Conservation (phyloP, 2,329 filamentous ascomycete species). For the Diaporthe humulicola region DNA sequence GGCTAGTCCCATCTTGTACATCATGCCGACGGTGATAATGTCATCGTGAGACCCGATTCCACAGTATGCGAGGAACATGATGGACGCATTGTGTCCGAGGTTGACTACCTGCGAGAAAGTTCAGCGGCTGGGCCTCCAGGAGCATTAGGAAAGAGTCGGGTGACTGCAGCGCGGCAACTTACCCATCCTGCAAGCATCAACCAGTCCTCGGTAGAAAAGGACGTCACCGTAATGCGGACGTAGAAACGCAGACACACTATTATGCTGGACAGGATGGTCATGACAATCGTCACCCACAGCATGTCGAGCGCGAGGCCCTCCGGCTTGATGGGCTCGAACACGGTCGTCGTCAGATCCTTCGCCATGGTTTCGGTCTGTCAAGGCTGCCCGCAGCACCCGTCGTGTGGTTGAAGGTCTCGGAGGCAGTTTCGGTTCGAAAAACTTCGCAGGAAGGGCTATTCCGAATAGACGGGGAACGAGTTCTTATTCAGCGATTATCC, state of each 20-base stretch:
- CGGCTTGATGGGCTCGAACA: slow-evolving; percentile 38
- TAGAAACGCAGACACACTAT: slow-evolving; percentile 34
- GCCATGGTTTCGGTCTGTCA: slow-evolving; percentile 16
- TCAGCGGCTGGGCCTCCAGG: neutral
- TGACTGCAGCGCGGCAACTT: neutral
- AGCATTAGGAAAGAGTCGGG: neutral
- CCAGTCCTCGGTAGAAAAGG: slow-evolving; percentile 33
- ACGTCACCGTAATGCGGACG: slow-evolving; percentile 23
- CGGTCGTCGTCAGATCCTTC: slow-evolving; percentile 36
- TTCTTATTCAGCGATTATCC: neutral
- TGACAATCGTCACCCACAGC: slow-evolving; percentile 35
- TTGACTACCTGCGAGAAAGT: slow-evolving; percentile 30
- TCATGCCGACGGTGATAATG: slow-evolving; percentile 38
- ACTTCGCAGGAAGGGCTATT: neutral
- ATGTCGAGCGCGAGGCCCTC: slow-evolving; percentile 38
- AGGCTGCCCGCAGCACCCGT: neutral
- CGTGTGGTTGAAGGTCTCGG: neutral
- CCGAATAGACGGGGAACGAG: neutral
- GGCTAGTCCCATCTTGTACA: slow-evolving; percentile 36
- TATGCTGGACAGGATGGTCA: slow-evolving; percentile 37
- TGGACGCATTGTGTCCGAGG: slow-evolving; percentile 37
- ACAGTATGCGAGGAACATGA: slow-evolving; percentile 35
- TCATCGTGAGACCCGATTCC: slow-evolving; percentile 41
- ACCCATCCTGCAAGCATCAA: slow-evolving; percentile 39
- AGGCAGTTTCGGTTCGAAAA: neutral